Conservation (phyloP, 768 basidiomycete species). For the Suillus luteus region DNA sequence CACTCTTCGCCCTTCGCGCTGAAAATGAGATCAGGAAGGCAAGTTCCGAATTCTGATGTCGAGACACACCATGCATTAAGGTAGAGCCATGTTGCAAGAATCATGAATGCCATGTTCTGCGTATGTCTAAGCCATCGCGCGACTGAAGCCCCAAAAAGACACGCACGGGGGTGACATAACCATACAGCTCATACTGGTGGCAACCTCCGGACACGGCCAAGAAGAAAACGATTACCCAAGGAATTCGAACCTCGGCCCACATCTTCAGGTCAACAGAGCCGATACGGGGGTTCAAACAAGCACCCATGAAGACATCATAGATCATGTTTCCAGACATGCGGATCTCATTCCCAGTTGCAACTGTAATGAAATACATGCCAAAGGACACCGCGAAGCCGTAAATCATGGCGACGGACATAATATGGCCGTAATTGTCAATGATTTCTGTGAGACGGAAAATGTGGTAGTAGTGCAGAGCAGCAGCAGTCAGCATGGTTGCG, state of each 20-base stretch:
- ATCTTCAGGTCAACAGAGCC: conserved; percentile 94
- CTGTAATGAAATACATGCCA: conserved; percentile 77
- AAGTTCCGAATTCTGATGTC: not conserved
- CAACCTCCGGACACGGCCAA: conserved; percentile 89
- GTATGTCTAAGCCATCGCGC: not conserved
- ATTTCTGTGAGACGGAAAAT: conserved; percentile 92
- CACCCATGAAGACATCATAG: conserved; percentile 98
- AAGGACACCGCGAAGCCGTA: conserved; percentile 83
- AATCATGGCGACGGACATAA: conserved; percentile 96
- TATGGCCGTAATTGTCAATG: conserved; percentile 93
- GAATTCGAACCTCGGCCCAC: conserved; percentile 97
- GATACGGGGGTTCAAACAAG: conserved; percentile 89
- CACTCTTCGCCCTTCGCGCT: conserved; percentile 94
- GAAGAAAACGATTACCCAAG: conserved; percentile 96
- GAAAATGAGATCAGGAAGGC: conserved; percentile 11
- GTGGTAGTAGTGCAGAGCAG: conserved; percentile 71
- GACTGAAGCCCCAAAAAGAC: not conserved
- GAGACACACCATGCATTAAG: conserved; percentile 82
- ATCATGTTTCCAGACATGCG: conserved; percentile 95
- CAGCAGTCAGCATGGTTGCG: conserved; percentile 74
- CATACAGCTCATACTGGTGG: conserved; percentile 92
- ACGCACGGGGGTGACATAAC: conserved; percentile 88
- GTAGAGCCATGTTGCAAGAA: conserved; percentile 94
- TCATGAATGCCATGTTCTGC: conserved; percentile 97
- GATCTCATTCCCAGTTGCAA: conserved; percentile 76